phyloP scores from a whole-genome alignment of 2,329 filamentous ascomycete genomes.

The Gremmenia infestans region DNA sequence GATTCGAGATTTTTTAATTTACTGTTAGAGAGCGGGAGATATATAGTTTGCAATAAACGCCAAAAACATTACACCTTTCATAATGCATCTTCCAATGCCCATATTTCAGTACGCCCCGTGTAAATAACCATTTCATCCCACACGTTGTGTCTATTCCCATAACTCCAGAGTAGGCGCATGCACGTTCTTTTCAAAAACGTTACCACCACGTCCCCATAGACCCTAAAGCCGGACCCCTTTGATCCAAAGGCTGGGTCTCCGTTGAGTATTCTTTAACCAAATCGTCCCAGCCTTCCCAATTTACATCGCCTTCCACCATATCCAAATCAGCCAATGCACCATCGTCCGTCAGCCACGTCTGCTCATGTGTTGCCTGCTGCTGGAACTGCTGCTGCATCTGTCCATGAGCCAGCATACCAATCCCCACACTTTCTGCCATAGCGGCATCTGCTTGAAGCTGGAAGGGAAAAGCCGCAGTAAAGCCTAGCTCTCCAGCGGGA shows the following conservation, averaged over 20 bases:
- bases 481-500: neutral
- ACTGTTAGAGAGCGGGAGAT: no score
- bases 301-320: conserved; percentile 27
- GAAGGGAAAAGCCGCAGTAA: neutral
- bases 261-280: conserved; percentile 31
- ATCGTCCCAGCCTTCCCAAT: conserved; percentile 34
- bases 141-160: no score
- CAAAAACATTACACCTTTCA: no score
- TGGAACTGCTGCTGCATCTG: conserved; percentile 21
- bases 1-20: no score
- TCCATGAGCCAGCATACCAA: conserved; percentile 21
- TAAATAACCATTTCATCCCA: no score
- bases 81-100: no score
- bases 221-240: conserved; percentile 20
- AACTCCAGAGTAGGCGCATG: neutral
- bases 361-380: conserved; percentile 7
- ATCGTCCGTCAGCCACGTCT: conserved; percentile 26
- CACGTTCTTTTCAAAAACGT: neutral
- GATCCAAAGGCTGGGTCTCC: conserved; percentile 12
- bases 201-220: conserved; percentile 29
- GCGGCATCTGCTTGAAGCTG: neutral
- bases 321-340: conserved; percentile 24
- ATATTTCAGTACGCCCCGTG: no score
- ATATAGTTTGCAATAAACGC: no score
- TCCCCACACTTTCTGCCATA: conserved; percentile 19